These are phyloP conservation scores for Schoenoplectus tabernaemontani DNA, from an alignment of 202 grass and related monocot species.

Conservation along the genomic window DNA sequence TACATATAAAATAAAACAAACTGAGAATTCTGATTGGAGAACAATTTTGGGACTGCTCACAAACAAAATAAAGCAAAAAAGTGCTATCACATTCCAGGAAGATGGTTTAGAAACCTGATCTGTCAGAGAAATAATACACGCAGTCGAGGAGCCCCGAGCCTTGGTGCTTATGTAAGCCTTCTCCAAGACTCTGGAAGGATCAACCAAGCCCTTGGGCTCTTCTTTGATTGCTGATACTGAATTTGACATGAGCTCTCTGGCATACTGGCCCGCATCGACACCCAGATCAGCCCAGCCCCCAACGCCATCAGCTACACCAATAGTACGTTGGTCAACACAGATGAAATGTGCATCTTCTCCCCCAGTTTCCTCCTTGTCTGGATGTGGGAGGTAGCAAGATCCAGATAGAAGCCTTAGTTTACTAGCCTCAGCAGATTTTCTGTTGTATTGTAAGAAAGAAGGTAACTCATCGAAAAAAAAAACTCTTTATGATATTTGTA, in stretches of 20 bases:
- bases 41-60: background rate
- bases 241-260: conserved; percentile 74
- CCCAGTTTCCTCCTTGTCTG: conserved; percentile 70
- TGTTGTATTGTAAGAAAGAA: conserved; percentile 24
- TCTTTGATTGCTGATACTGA: conserved; percentile 58
- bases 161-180: conserved; percentile 70
- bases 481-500: background rate
- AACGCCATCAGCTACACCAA: conserved; percentile 81
- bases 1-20: too few species aligned
- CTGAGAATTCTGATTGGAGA: too few species aligned
- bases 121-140: conserved; percentile 75
- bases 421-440: conserved; percentile 27
- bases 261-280: conserved; percentile 64
- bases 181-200: conserved; percentile 69
- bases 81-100: background rate
- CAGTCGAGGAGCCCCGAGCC: conserved; percentile 73
- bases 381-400: conserved; percentile 76
- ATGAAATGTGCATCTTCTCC: conserved; percentile 89
- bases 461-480: background rate
- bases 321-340: conserved; percentile 44
- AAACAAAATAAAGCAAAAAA: background rate
- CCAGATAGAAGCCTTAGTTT: conserved; percentile 56
- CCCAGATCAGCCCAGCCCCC: conserved; percentile 83
- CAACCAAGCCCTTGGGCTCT: conserved; percentile 53
- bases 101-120: conserved; percentile 33